Conservation (phyloP, 306 rosid species). For the Cucurbita argyrosperma region DNA sequence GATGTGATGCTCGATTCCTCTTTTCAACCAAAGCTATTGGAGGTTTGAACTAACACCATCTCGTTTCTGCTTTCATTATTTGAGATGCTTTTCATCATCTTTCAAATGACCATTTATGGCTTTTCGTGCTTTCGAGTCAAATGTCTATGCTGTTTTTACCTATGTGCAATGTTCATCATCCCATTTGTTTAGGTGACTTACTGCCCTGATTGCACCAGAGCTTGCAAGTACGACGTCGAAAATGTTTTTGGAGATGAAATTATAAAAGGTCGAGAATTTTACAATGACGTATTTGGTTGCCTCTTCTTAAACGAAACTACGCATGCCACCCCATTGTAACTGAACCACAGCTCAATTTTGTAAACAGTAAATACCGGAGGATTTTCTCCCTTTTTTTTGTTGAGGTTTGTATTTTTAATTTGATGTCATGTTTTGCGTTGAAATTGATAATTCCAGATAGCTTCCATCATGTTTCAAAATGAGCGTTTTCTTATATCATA, state of each 20-base stretch:
- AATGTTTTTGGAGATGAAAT: constrained; percentile 38
- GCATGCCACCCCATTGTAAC: constrained; percentile 48
- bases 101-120: background rate
- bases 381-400: background rate
- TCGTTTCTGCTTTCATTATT: background rate
- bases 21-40: constrained; percentile 71
- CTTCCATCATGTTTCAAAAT: background rate
- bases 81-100: background rate
- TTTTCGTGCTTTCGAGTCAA: background rate
- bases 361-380: background rate
- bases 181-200: constrained; percentile 59
- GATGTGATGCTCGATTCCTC: constrained; percentile 82
- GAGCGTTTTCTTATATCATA: background rate
- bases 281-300: constrained; percentile 60
- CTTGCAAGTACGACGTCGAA: constrained; percentile 65
- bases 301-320: constrained; percentile 64
- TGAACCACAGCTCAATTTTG: background rate
- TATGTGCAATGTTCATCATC: background rate
- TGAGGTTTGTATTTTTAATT: background rate
- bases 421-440: background rate
- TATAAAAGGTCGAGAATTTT: constrained; percentile 46
- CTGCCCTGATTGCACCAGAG: constrained; percentile 93
- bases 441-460: background rate
- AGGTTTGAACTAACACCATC: constrained; percentile 34
- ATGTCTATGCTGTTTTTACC: background rate